Percentiles rank a stretch among this genome's conserved stretches.
Evolutionary conservation across 768 basidiomycete genomes (phyloP).

Genomic region (Kwoniella botswanensis): DNA sequence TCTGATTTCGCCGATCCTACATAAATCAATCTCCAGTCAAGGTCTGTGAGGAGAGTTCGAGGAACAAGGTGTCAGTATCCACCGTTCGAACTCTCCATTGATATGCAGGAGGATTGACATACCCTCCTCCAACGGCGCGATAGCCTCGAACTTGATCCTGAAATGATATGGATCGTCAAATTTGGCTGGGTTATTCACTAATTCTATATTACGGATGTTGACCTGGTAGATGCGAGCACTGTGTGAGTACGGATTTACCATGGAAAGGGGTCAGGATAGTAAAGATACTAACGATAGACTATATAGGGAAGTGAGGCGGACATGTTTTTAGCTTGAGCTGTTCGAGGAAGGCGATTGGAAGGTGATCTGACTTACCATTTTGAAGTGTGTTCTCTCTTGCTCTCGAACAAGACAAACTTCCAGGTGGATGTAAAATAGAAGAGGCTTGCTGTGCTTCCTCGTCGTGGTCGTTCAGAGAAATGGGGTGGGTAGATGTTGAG

Average conservation of each 20-base stretch:
- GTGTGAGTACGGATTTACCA: background rate
- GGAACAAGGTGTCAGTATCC: background rate
- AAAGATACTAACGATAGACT: slow-evolving; percentile 46
- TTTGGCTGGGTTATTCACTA: slow-evolving; percentile 88
- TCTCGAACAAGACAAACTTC: no score
- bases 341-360: background rate
- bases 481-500: no score
- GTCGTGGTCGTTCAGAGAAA: no score
- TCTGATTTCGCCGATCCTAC: slow-evolving; percentile 92
- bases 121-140: slow-evolving; percentile 78
- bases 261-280: background rate
- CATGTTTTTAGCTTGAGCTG: background rate
- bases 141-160: slow-evolving; percentile 96
- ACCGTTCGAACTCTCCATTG: no score
- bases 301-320: background rate
- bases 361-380: slow-evolving; percentile 1
- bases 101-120: no score
- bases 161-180: slow-evolving; percentile 91
- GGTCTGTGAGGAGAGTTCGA: slow-evolving; percentile 64
- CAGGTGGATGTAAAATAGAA: no score
- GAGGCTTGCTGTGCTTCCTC: no score
- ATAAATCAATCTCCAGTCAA: slow-evolving; percentile 98
- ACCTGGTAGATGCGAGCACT: slow-evolving; percentile 38
- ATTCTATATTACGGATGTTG: slow-evolving; percentile 63
- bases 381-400: background rate